Percentiles rank a stretch among this genome's conserved stretches.
Conservation (phyloP, 352 stramenopile genomes). For the Elongisporangium prolatum region DNA sequence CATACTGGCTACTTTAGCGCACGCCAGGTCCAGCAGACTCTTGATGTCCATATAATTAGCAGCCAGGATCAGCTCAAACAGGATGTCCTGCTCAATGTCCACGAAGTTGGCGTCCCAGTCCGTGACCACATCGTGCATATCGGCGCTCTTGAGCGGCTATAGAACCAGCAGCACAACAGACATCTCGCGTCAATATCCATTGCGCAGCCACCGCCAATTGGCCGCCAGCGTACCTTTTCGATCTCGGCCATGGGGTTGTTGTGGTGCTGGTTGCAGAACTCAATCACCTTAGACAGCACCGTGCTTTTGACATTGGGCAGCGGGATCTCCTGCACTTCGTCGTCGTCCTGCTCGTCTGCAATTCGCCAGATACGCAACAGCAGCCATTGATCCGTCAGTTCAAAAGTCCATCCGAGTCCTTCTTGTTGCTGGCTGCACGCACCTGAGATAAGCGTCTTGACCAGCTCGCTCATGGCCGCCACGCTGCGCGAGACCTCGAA, state of each 20-base stretch:
- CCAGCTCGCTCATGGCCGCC: conserved; percentile 96
- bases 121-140: conserved; percentile 99
- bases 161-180: conserved; percentile 4
- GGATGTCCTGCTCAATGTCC: conserved; percentile 97
- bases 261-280: conserved; percentile 95
- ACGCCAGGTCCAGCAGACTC: conserved; percentile 88
- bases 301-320: conserved; percentile 97
- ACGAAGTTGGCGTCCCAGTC: conserved; percentile 99
- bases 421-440: neutral
- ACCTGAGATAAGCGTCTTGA: conserved; percentile 97
- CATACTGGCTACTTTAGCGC: conserved; percentile 91
- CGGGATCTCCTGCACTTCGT: conserved; percentile 95
- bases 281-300: conserved; percentile 96
- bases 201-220: neutral
- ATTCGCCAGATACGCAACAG: conserved; percentile 4
- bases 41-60: conserved; percentile 99
- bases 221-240: conserved; percentile 90
- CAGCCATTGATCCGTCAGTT: neutral
- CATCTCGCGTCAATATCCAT: conserved; percentile 2
- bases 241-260: conserved; percentile 99
- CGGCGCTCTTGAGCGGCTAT: conserved; percentile 94
- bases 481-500: conserved; percentile 94
- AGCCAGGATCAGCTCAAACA: conserved; percentile 99
- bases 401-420: neutral
- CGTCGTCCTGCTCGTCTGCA: conserved; percentile 92